Base-by-base conservation (phyloP, 192 early-diverging fungal genomes). In the Backusella luteola region DNA sequence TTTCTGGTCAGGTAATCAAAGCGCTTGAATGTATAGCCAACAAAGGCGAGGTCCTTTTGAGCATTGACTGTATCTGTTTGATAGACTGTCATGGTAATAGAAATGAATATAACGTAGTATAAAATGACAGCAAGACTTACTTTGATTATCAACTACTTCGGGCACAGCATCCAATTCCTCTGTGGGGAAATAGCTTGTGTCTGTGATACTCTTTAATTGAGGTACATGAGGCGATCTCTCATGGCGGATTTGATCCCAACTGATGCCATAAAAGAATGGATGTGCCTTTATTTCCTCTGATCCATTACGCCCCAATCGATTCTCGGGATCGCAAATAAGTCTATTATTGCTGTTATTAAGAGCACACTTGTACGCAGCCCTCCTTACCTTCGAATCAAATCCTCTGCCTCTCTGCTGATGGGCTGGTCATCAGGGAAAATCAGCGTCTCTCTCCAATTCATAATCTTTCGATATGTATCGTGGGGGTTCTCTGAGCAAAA, bases 401-500 rank as follows among this genome's bases (percentile, higher is more conserved):
- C 95, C 52, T 99, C 95, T 0, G 96, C 93, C 66, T 98, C 96
- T 12, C 89, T 88, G 15, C 94, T 94, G 70, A 99, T 84, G 63
- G 95, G 92, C 26, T 97, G 92, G 76, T 99, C 97, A 75, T 97
- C 94, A 9, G 97, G 98, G 73, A 99, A 93, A 63, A 90, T 88
- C 63, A 99, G 87, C 34, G 92, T 86, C 71, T 98, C 94, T 35
- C 91, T 88, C 97, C 97, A 98, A 81, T 95, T 94, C 84, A 99
- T 94, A 79, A 99, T 99, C 88, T 99, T 98, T 68, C 94, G 90
- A 79, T 99, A 99, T 0, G 97, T 99, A 73, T 98, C 98, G 73
- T 97, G 95, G 34, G 95, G 89, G 82, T 93, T 93, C 66, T 98
- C 97, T 67, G 92, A 93, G 82, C 96, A 97, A 81, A 99, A 99